phyloP scores from a whole-genome alignment of 2,329 filamentous ascomycete genomes.

The Pseudocercospora cruenta region DNA sequence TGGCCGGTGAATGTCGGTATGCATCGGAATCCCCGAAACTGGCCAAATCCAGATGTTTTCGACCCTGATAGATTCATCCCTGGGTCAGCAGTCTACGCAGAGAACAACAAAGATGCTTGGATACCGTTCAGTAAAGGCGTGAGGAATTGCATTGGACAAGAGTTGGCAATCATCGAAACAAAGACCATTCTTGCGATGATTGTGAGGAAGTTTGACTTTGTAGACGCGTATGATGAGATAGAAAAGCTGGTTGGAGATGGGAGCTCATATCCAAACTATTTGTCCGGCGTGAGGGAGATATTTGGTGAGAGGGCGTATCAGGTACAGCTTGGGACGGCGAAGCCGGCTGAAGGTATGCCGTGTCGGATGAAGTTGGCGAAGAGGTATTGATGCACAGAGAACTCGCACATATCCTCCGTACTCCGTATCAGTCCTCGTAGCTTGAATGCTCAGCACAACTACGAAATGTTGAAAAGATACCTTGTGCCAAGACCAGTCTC shows the following conservation, averaged over 20 bases:
- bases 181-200: constrained; percentile 56
- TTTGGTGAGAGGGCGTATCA: constrained; percentile 43
- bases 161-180: constrained; percentile 58
- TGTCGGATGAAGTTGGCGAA: constrained; percentile 33
- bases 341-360: constrained; percentile 41
- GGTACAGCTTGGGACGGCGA: constrained; percentile 39
- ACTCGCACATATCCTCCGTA: too few species aligned
- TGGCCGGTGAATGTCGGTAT: constrained; percentile 45
- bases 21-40: constrained; percentile 44
- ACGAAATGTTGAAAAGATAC: too few species aligned
- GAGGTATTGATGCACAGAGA: not conserved
- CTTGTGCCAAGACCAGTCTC: too few species aligned
- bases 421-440: too few species aligned
- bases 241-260: constrained; percentile 41
- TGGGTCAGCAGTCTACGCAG: constrained; percentile 38
- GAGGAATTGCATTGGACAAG: constrained; percentile 62
- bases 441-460: too few species aligned
- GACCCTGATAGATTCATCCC: constrained; percentile 54
- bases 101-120: constrained; percentile 51
- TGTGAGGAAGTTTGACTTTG: constrained; percentile 55
- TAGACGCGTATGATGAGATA: constrained; percentile 43
- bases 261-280: constrained; percentile 35
- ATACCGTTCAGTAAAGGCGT: constrained; percentile 60
- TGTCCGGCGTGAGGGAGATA: constrained; percentile 32
- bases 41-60: constrained; percentile 44